Evolutionary conservation across 2,329 filamentous ascomycete genomes (phyloP).

Genomic region (Elsinoe fawcettii): DNA sequence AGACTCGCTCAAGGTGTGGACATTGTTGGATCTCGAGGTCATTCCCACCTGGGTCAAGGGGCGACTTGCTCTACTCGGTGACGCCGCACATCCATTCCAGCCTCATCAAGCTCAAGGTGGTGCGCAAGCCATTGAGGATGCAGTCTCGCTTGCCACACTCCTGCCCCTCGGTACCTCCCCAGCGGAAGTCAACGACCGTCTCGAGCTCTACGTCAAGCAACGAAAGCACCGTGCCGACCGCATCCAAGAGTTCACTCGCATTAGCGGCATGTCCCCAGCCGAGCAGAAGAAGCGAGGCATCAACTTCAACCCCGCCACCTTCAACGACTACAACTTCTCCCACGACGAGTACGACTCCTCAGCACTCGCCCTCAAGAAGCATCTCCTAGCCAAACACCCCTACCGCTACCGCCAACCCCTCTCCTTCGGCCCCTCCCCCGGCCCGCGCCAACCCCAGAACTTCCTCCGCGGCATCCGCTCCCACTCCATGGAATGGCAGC

Average conservation of each 20-base stretch:
- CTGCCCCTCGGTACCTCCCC: conserved; percentile 40
- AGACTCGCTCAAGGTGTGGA: conserved; percentile 47
- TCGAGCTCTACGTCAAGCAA: conserved; percentile 51
- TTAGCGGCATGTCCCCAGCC: conserved; percentile 43
- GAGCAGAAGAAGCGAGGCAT: conserved; percentile 21
- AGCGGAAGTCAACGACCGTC: conserved; percentile 45
- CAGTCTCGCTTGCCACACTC: conserved; percentile 50
- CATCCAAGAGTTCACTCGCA: conserved; percentile 52
- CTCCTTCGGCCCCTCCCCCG: conserved; percentile 34
- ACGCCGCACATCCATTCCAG: conserved; percentile 61
- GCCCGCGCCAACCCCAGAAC: conserved; percentile 29
- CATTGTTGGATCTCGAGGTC: conserved; percentile 54
- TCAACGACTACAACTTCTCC: conserved; percentile 27
- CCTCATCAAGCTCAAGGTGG: conserved; percentile 58
- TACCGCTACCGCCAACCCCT: conserved; percentile 36
- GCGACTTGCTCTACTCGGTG: conserved; percentile 52
- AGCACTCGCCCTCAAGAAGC: conserved; percentile 43
- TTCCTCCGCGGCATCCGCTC: conserved; percentile 14
- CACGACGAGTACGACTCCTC: conserved; percentile 51
- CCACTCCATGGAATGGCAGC: conserved; percentile 20
- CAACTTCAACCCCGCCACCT: conserved; percentile 17
- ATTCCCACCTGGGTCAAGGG: conserved; percentile 49
- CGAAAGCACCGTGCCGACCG: conserved; percentile 50
- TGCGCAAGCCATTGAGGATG: conserved; percentile 60
- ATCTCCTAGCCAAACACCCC: conserved; percentile 40